Conservation (phyloP, 441 rosid species). For the Hura crepitans region DNA sequence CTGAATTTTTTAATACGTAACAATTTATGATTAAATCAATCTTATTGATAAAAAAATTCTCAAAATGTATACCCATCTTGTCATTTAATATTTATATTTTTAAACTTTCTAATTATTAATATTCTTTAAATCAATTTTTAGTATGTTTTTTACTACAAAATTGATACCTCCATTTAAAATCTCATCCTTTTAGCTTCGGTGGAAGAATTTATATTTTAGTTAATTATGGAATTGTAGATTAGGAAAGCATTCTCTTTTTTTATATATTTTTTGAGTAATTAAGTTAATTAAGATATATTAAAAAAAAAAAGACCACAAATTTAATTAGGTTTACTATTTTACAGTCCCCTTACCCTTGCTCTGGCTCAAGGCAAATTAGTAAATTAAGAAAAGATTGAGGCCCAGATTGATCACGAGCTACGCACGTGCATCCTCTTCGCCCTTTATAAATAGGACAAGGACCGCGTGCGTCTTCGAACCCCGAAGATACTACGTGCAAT, state of each 20-base stretch:
- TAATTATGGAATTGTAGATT: not conserved
- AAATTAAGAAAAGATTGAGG: not conserved
- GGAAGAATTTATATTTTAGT: constrained; percentile 14
- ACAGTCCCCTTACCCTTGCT: not conserved
- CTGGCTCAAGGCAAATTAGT: not conserved
- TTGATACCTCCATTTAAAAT: no score
- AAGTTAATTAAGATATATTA: no score
- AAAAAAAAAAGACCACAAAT: not conserved
- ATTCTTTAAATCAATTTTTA: no score
- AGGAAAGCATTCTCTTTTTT: not conserved
- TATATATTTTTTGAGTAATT: no score
- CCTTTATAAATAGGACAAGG: not conserved
- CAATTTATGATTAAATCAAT: no score
- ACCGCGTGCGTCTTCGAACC: rapidly evolving
- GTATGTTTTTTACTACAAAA: no score
- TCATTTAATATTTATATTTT: no score
- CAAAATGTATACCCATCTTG: no score
- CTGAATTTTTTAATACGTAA: no score
- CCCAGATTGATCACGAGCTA: constrained; percentile 12
- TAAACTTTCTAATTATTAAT: no score
- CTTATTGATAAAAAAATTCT: no score
- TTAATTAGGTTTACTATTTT: not conserved
- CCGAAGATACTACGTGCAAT: not conserved
- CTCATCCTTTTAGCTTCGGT: not conserved
- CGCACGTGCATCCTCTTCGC: constrained; percentile 12